phyloP scores from a whole-genome alignment of 257 asterid species.

The Ajuga chamaepitys region DNA sequence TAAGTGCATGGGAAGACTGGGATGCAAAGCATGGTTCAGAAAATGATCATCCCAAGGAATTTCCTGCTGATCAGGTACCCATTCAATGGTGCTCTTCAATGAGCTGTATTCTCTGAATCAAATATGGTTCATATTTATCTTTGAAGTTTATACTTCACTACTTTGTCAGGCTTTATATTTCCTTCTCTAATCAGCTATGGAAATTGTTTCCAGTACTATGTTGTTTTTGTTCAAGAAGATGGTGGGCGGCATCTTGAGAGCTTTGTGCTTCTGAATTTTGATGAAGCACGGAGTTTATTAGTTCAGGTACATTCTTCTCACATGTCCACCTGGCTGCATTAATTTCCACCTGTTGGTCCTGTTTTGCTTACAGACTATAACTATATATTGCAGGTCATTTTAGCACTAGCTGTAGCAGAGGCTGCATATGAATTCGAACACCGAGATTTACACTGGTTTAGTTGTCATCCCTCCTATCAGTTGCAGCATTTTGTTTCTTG shows the following conservation, averaged over 20 bases:
- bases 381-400: constrained; percentile 52
- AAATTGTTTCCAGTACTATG: constrained; percentile 50
- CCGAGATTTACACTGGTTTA: constrained; percentile 89
- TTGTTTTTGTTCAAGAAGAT: constrained; percentile 86
- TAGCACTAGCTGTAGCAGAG: constrained; percentile 92
- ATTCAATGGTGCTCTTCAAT: background rate
- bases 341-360: constrained; percentile 18
- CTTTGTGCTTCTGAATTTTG: constrained; percentile 69
- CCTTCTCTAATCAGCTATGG: constrained; percentile 8
- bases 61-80: constrained; percentile 76
- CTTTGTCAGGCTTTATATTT: background rate
- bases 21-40: constrained; percentile 69
- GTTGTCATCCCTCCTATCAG: constrained; percentile 19
- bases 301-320: constrained; percentile 50
- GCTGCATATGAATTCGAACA: constrained; percentile 93
- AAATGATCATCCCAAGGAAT: constrained; percentile 81
- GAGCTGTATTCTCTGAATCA: background rate
- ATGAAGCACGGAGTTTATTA: constrained; percentile 82
- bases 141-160: background rate
- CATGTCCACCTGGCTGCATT: constrained; percentile 2
- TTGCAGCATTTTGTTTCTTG: constrained; percentile 10
- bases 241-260: constrained; percentile 94
- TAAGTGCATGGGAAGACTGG: constrained; percentile 96
- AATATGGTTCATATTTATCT: background rate
- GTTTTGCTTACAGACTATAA: constrained; percentile 6